Base-by-base conservation (phyloP, 805 yeast species). In the Saturnispora silvae region DNA sequence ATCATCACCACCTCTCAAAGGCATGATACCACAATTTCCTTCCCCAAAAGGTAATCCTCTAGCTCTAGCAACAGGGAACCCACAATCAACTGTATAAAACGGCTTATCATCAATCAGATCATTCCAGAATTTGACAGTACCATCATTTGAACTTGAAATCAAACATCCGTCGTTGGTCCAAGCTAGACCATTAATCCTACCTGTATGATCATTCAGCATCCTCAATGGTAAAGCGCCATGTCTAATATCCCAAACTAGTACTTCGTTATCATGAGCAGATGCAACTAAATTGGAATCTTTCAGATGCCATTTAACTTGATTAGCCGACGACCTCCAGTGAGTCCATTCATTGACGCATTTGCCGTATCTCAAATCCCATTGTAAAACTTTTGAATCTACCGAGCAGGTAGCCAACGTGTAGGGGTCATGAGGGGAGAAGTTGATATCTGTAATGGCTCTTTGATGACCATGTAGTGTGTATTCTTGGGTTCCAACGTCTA, bases 321-420 rank as follows among this genome's bases (percentile, higher is more conserved):
- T 74, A 3, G 96, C 94, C 2, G 94, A 89, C 1, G 96, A 94
- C 40, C 82, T 63, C 94, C 96, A 92, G 52, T 89, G 95, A n/a
- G 95, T 84, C 61, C 84, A 86, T 33, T 76, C 68, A 41, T 70
- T 68, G 3, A 74, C 77, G 0, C 96, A 95, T 42, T 72, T 64
- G 0, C 95, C 89, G 13, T 77, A 67, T 41, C 97, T 66, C 65
- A 87, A 66, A 59, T 92, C 98, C 98, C 98, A 92, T 3, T 81
- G 74, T 38, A 76, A 74, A 15, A 86, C 81, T 49, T 75, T 81
- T 0, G 96, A 79, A 53, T 92, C 98, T 11, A 92, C 83, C 0
- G 95, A 81, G 53, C 96, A 85, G 0, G 98, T 89, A 0, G 96
- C 96, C 19, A 92, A 53, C 9, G 83, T 53, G 49, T 89, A 95